Percentiles rank a stretch among this genome's conserved stretches.
Evolutionary conservation across 176 grass and related monocot genomes (phyloP).

Genomic region (Calamus simplicifolius): DNA sequence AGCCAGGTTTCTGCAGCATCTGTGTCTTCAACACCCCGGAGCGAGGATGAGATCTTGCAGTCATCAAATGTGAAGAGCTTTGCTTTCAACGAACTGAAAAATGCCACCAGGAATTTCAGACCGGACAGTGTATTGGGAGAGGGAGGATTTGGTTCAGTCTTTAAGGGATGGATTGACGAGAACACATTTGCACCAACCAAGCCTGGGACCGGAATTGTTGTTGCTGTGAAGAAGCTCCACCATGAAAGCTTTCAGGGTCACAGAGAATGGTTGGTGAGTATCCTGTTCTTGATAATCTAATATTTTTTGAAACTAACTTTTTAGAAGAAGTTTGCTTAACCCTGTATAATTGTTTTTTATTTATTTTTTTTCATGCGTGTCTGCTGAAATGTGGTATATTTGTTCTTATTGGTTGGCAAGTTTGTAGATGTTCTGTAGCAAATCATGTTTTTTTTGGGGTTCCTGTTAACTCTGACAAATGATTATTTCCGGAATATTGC

Average conservation of each 20-base stretch:
- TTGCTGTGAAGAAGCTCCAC: slow-evolving; percentile 90
- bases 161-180: slow-evolving; percentile 86
- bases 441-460: neutral
- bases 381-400: too few species aligned
- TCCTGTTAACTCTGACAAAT: neutral
- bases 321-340: too few species aligned
- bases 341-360: too few species aligned
- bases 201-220: slow-evolving; percentile 71
- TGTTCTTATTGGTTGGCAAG: too few species aligned
- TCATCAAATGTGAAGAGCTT: slow-evolving; percentile 59
- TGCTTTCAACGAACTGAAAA: slow-evolving; percentile 55
- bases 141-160: slow-evolving; percentile 78
- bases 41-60: slow-evolving; percentile 59
- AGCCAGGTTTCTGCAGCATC: slow-evolving; percentile 50
- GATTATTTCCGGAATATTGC: slow-evolving; percentile 2
- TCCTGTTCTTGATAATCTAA: too few species aligned
- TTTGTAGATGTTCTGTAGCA: neutral
- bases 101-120: slow-evolving; percentile 55
- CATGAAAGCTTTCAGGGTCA: slow-evolving; percentile 79
- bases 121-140: slow-evolving; percentile 74
- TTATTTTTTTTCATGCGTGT: too few species aligned
- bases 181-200: slow-evolving; percentile 34
- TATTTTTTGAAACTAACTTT: too few species aligned
- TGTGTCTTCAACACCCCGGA: slow-evolving; percentile 28
- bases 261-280: slow-evolving; percentile 71